A percentile compares a stretch with the other conserved stretches of the same genome.
phyloP scores from a whole-genome alignment of 2,329 filamentous ascomycete genomes.

The Cordyceps sp. region DNA sequence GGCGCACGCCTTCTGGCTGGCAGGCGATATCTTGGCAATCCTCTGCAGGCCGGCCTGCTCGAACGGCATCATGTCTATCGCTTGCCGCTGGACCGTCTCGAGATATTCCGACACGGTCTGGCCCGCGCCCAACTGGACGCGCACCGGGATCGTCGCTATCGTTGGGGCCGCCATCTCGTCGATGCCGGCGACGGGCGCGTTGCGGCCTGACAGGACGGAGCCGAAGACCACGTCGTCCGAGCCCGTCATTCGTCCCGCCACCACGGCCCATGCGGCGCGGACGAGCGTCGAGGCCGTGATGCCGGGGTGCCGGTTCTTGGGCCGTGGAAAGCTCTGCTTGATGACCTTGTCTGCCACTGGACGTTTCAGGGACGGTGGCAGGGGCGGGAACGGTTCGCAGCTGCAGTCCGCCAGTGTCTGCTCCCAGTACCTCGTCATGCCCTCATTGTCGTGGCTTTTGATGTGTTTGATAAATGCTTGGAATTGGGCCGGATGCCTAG shows the following conservation, averaged over 20 bases:
- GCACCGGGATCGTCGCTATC: conserved; percentile 10
- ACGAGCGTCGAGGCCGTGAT: conserved; percentile 8
- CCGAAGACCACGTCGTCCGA: conserved; percentile 15
- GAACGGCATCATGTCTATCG: conserved; percentile 9
- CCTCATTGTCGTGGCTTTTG: conserved; percentile 10
- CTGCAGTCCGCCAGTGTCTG: conserved; percentile 16
- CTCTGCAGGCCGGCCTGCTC: conserved; percentile 14
- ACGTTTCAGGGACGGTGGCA: too few species aligned
- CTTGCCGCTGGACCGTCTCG: conserved; percentile 7
- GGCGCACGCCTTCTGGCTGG: conserved; percentile 2
- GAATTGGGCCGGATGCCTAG: conserved; percentile 12
- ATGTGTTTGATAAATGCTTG: conserved; percentile 28
- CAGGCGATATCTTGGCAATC: conserved; percentile 7
- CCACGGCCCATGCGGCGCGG: conserved; percentile 13
- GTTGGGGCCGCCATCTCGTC: conserved; percentile 11
- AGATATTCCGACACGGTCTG: conserved; percentile 1
- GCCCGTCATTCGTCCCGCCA: conserved; percentile 18
- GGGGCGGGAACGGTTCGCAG: conserved; percentile 4
- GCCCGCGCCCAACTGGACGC: conserved; percentile 4
- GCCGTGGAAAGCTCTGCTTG: conserved; percentile 1
- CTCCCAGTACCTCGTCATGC: conserved; percentile 21
- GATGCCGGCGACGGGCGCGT: conserved; percentile 10
- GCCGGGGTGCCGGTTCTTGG: conserved; percentile 2
- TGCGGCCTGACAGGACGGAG: conserved; percentile 9
- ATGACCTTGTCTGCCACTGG: neutral